Base-by-base conservation (phyloP, 2,329 filamentous ascomycete species). In the Penicillium sp. region DNA sequence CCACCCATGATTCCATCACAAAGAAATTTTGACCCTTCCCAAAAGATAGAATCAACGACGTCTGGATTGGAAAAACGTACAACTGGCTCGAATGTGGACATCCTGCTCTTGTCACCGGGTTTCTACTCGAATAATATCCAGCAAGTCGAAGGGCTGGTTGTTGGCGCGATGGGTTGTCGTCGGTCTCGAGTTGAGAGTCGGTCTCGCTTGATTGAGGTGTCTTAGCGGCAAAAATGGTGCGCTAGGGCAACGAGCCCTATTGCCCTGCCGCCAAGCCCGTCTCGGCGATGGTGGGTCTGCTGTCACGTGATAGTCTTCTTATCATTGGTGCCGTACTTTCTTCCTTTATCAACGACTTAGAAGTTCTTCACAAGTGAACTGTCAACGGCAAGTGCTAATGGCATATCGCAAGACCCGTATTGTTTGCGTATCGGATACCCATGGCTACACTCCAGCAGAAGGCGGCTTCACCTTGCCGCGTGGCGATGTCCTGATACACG, bases 51-150 rank as follows among this genome's bases (percentile, higher is more conserved):
- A 33, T 38, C 57, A 28, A 43, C 42, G 59, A 61, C 52, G 55
- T 58, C 53, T 48, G 50, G 47, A 59, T 43, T 47, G 52, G 11
- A 57, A 51, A 59, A 66, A 83, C 82, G 73, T 81, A 85, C 83
- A 74, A 85, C 82, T 75, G 83, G 81, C 73, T 86, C 83, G 77
- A 83, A 84, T 73, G 81, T 78, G 78, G 83, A 85, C 83, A 86
- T 86, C 77, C 76, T 84, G 77, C 68, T 71, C 68, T 52, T 70
- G 68, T 72, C 70, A 73, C 71, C 71, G 71, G 59, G 65, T 65
- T 55, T 71, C 61, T 64, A 68, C 66, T 71, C 69, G 67, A 50
- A 51, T 66, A 70, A 70, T 73, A 71, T 71, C 71, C 70, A 69
- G 67, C 68, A 66, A 69, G 66, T 68, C 62, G 64, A 71, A 70